Base-by-base conservation (phyloP, 139 green algal genomes). In the Volvox africanus region DNA sequence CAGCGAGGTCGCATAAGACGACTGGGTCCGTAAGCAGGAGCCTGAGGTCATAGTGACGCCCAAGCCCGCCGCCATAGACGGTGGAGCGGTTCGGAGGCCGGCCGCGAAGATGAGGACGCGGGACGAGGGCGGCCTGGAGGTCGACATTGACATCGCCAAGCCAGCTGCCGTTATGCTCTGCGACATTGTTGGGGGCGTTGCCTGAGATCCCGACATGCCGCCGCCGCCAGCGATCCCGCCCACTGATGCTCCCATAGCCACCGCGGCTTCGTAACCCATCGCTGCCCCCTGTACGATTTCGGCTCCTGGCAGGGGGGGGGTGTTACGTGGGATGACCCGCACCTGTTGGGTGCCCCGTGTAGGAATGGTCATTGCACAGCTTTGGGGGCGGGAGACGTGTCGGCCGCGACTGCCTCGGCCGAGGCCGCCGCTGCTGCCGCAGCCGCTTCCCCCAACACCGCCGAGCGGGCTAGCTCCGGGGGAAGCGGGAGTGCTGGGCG, bases 101-200 rank as follows among this genome's bases (percentile, higher is more conserved):
- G 79, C 79, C 12, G 79, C 79, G 18, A 85, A 85, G 79, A 50
- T 67, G 0, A 85, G 79, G n/a, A 85, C 26, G 24, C 79, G 79
- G 37, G 79, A 85, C 37, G 79, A 68, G 37, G 44, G 37, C 19
- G 79, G 22, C 24, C 79, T 44, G 24, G 44, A 85, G 79, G 44
- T 26, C 37, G 79, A 20, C 30, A 24, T 19, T 3, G 44, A 50
- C 17, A 67, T 35, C 2, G 79, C 79, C 37, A 85, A 21, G 3
- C 28, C 21, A 36, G 79, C 79, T 44, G 79, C 79, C 24, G 79
- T 85, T 14, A 85, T 85, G 79, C 79, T 85, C 2, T 85, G 79
- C 19, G 79, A 85, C 37, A 69, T 18, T 6, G 79, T 68, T 21
- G 44, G 79, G 6, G 21, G 79, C 21, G 79, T 33, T 20, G 32